These are phyloP conservation scores for Gardenia jasminoides DNA, from an alignment of 257 asterid genomes.

Conservation along the genomic window DNA sequence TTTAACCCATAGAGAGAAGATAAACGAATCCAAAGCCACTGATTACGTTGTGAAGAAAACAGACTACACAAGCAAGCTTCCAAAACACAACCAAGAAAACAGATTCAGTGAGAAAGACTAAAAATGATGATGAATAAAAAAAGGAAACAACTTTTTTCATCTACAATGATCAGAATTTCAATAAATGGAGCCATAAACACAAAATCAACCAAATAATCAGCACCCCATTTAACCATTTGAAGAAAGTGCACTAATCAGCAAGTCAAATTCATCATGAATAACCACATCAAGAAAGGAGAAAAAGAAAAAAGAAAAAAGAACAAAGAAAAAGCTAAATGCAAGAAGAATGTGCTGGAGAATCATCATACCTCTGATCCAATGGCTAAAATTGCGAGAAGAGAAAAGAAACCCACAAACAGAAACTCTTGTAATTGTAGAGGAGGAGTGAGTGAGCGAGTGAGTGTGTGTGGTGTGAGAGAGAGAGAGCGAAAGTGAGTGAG, in stretches of 20 bases:
- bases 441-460: background rate
- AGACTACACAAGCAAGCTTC: background rate
- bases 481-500: background rate
- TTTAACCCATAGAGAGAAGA: background rate
- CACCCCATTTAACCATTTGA: background rate
- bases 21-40: background rate
- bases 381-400: conserved; percentile 6
- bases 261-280: background rate
- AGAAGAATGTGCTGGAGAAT: background rate
- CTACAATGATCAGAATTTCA: conserved; percentile 1
- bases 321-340: background rate
- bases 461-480: no score
- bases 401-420: conserved; percentile 9
- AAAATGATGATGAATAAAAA: no score
- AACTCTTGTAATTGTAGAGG: background rate
- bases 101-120: background rate
- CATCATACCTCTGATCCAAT: conserved; percentile 19
- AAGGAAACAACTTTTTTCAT: background rate
- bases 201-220: background rate
- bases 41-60: background rate
- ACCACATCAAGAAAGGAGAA: background rate
- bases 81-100: no score
- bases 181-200: background rate
- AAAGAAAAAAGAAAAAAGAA: background rate
- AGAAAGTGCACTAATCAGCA: background rate